Evolutionary conservation across 768 basidiomycete genomes (phyloP).

Genomic region (Termitomyces bulborhizus): DNA sequence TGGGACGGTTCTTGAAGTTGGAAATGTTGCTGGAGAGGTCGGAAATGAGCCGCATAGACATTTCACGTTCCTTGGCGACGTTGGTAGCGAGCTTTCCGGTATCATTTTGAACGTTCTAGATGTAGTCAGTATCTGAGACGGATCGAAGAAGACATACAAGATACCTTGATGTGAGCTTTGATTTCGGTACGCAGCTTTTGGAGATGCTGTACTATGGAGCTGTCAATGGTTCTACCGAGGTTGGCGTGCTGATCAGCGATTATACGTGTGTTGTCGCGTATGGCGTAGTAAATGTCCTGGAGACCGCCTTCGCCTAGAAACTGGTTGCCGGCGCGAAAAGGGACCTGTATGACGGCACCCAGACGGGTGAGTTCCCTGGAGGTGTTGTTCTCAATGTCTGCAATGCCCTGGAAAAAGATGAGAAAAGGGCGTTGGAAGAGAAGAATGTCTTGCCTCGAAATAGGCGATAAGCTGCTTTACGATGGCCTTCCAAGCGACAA

Average conservation of each 20-base stretch:
- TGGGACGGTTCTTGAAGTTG: conserved; percentile 93
- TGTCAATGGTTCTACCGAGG: conserved; percentile 92
- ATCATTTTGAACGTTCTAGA: conserved; percentile 88
- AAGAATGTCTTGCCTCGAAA: conserved; percentile 48
- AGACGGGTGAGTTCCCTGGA: conserved; percentile 91
- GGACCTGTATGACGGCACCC: conserved; percentile 94
- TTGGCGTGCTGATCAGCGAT: conserved; percentile 97
- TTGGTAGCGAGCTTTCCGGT: conserved; percentile 86
- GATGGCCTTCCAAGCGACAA: conserved; percentile 92
- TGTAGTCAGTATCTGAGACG: not conserved
- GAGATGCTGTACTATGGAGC: conserved; percentile 95
- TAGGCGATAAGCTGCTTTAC: conserved; percentile 94
- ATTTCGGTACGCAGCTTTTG: conserved; percentile 94
- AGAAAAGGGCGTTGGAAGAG: not conserved
- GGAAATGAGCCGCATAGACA: conserved; percentile 78
- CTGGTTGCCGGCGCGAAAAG: conserved; percentile 92
- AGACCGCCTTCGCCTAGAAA: conserved; percentile 97
- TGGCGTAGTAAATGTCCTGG: conserved; percentile 90
- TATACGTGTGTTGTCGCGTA: conserved; percentile 88
- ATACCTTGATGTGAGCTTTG: conserved; percentile 94
- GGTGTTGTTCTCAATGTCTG: conserved; percentile 92
- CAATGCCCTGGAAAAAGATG: conserved; percentile 32
- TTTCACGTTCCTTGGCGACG: conserved; percentile 91
- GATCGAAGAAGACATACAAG: conserved; percentile 3
- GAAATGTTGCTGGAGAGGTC: conserved; percentile 85